Conservation (phyloP, 345 rosid species). For the Jatropha curcas region DNA sequence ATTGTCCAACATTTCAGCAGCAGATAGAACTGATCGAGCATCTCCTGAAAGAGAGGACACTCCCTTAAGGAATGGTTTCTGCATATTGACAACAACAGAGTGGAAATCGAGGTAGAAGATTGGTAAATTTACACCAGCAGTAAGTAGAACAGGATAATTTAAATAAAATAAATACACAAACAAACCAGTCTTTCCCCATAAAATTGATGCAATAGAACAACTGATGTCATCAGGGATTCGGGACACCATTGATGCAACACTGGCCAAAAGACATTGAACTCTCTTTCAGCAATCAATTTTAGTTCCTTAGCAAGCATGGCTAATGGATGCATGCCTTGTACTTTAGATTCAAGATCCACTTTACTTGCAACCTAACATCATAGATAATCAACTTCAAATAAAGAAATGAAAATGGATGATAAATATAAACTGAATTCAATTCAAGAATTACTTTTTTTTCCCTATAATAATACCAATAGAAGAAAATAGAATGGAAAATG, state of each 20-base stretch:
- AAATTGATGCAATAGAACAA: slow-evolving; percentile 61
- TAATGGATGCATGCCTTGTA: slow-evolving; percentile 62
- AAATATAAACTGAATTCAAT: background rate
- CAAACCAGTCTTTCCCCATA: slow-evolving; percentile 95
- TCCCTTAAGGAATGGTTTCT: slow-evolving; percentile 73
- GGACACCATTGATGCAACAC: slow-evolving; percentile 61
- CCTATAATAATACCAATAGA: background rate
- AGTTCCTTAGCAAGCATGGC: slow-evolving; percentile 85
- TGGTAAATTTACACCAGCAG: slow-evolving; percentile 16
- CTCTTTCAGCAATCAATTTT: slow-evolving; percentile 67
- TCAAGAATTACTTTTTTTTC: background rate
- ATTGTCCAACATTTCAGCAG: slow-evolving; percentile 67
- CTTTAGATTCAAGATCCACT: slow-evolving; percentile 54
- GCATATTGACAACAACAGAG: slow-evolving; percentile 31
- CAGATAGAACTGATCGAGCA: slow-evolving; percentile 73
- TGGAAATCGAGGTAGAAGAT: background rate
- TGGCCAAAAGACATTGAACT: slow-evolving; percentile 64
- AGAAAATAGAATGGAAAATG: background rate
- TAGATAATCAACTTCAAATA: slow-evolving; percentile 9
- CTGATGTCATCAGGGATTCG: slow-evolving; percentile 63
- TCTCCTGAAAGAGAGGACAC: slow-evolving; percentile 76
- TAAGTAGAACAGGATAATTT: slow-evolving; percentile 15
- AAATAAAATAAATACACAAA: slow-evolving; percentile 17
- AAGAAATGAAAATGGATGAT: background rate
- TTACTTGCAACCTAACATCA: slow-evolving; percentile 55